Base-by-base conservation (phyloP, 345 rosid genomes). In the Moricandia arvensis region DNA sequence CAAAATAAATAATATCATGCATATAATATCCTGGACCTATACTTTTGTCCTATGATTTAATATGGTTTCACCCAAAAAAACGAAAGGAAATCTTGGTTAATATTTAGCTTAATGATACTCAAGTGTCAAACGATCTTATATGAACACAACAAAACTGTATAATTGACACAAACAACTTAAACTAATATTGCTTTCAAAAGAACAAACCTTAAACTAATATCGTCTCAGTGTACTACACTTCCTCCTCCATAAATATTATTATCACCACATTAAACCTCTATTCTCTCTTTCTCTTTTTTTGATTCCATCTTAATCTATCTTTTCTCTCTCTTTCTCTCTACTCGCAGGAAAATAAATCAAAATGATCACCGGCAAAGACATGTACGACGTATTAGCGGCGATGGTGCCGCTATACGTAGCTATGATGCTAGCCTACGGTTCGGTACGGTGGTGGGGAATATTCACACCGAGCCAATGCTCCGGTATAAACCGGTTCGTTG, bases 391-490 rank as follows among this genome's bases (percentile, higher is more conserved):
- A 60, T 84, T 91, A 17, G 90, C 95, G 4, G 97, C 95, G 5
- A 82, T 91, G 70, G 90, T 91, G 27, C 97, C 97, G n/a, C 80
- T 91, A 16, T 91, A 91, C 45, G 93, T 91, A 10, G 95, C 97
- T n/a, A 91, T 91, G 97, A 83, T 89, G 8, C 63, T 91, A 8
- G 97, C 97, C 58, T 91, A 91, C 41, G 97, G 95, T 8, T 91
- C 97, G 17, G 97, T 91, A 24, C 78, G 93, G 37, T 91, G 97
- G 97, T 91, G 97, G 97, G 89, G 87, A 62, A 89, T 91, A 75
- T 91, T 91, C 80, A 87, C 94, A 4, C 91, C 94, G 8, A 89
- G 86, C 75, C 97, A 91, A 62, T 91, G 97, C 75, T 89, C 97
- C 8, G 97, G 97, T 6, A 91, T 91, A 72, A 89, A 91, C 83